A percentile compares a stretch with the other conserved stretches of the same genome.
phyloP scores from a whole-genome alignment of 495 filamentous ascomycete genomes.

The Pyrenopolyporus hunteri region DNA sequence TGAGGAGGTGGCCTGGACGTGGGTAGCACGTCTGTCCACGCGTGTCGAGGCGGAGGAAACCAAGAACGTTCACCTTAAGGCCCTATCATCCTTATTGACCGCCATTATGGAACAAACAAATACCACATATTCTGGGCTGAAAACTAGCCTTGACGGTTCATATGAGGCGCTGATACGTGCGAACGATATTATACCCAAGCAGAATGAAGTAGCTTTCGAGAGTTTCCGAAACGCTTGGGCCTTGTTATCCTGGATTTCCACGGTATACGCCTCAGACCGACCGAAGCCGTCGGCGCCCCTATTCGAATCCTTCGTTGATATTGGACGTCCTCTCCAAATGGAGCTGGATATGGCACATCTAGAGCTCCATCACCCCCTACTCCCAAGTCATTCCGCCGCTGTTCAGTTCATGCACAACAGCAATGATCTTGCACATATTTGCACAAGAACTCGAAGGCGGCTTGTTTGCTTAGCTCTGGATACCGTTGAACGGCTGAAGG shows the following conservation, averaged over 20 bases:
- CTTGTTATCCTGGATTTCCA: slow-evolving; percentile 43
- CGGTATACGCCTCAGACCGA: slow-evolving; percentile 39
- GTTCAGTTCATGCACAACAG: slow-evolving; percentile 40
- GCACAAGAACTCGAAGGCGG: slow-evolving; percentile 1
- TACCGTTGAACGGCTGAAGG: slow-evolving; percentile 34
- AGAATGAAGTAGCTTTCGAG: background rate
- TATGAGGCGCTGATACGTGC: slow-evolving; percentile 45
- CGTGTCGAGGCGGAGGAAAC: slow-evolving; percentile 12
- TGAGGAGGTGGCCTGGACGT: slow-evolving; percentile 50
- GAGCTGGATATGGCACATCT: slow-evolving; percentile 46
- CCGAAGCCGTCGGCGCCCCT: slow-evolving; percentile 40
- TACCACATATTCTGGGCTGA: background rate
- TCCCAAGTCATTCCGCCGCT: slow-evolving; percentile 45
- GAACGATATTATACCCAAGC: slow-evolving; percentile 32
- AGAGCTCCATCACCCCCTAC: slow-evolving; percentile 49
- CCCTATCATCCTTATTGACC: slow-evolving; percentile 30
- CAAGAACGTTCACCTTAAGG: background rate
- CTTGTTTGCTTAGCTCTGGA: slow-evolving; percentile 37
- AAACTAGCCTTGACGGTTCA: slow-evolving; percentile 42
- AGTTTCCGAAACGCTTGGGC: slow-evolving; percentile 39
- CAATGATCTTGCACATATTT: background rate
- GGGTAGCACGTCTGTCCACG: slow-evolving; percentile 45
- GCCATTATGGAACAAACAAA: slow-evolving; percentile 39
- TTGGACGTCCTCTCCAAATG: slow-evolving; percentile 29
- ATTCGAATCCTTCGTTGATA: slow-evolving; percentile 50